A percentile compares a stretch with the other conserved stretches of the same genome.
Evolutionary conservation across 768 basidiomycete genomes (phyloP).

Genomic region (Phylloporus arenicola): DNA sequence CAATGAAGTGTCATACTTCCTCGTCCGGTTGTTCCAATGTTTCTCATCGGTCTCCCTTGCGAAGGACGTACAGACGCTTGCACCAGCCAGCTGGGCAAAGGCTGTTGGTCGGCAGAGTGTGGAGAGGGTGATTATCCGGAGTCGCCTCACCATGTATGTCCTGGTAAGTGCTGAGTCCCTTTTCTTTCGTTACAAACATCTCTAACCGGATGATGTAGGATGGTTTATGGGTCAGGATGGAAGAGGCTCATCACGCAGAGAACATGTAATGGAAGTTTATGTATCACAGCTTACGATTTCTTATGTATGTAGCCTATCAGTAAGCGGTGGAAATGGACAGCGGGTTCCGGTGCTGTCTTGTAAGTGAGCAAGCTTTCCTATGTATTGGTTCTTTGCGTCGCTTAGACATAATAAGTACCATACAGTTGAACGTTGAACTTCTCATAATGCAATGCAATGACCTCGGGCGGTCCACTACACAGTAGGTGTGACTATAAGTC

Average conservation of each 20-base stretch:
- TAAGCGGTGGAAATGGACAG: too few species aligned
- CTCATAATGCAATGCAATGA: too few species aligned
- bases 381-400: too few species aligned
- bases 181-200: background rate
- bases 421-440: too few species aligned
- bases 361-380: too few species aligned
- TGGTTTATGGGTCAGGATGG: slow-evolving; percentile 27
- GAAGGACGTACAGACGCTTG: slow-evolving; percentile 39
- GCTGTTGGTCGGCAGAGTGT: slow-evolving; percentile 32
- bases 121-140: slow-evolving; percentile 43
- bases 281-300: too few species aligned
- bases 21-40: slow-evolving; percentile 53
- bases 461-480: too few species aligned
- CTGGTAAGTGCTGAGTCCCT: slow-evolving; percentile 29
- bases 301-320: too few species aligned
- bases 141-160: slow-evolving; percentile 52
- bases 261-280: background rate
- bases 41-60: slow-evolving; percentile 40
- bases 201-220: slow-evolving; percentile 11
- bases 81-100: slow-evolving; percentile 43
- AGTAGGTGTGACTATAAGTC: too few species aligned
- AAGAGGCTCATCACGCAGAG: slow-evolving; percentile 6
- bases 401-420: too few species aligned
- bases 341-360: too few species aligned
- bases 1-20: slow-evolving; percentile 58